Evolutionary conservation across 352 stramenopile genomes (phyloP), one percentile per base, ranked within the genome.

Genomic region (Phytophthora pistaciae): DNA sequence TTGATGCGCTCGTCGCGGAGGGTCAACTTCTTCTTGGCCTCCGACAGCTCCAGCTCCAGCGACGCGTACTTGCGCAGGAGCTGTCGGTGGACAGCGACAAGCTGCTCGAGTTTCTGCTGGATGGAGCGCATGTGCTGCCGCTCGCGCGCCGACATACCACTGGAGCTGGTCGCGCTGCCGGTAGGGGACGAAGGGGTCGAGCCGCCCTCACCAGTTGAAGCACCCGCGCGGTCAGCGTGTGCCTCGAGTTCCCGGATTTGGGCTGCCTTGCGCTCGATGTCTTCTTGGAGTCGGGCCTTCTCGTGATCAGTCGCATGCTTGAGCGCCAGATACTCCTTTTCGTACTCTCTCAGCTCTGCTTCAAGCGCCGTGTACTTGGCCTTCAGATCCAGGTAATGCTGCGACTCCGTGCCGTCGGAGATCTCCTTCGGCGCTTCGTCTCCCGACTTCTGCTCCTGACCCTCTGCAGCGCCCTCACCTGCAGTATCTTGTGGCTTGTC

Each of bases 1-100:
- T 95, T 93, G 69, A 98, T 97, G 33, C 92, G 88, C 36, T 98
- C 91, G 70, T 98, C 92, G 36, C 92, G 91, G 20, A 97, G 68
- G n/a, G 79, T 75, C 53, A 97, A 78, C 68, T 97, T 97, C 83
- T 97, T 96, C 60, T 91, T 92, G 31, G 91, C 86, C 58, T 98
- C 92, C 3, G 78, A 90, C n/a, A 94, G 71, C 56, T 96, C 91
- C 5, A 97, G 79, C 68, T 98, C 92, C 5, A 97, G 76, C 11
- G 89, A 96, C 42, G 91, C 91, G 64, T 97, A 97, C 70, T 98
- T 98, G 58, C 92, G 89, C 53, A 98, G 64, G 16, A 98, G 72
- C 66, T 97, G 91, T 13, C 91, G 88, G 66, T 98, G 91, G 31
- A 97, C 92, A 10, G 91, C 91, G 10, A 98, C 90, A 6, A 98